phyloP scores from a whole-genome alignment of 306 rosid species.

The Cicer cuneatum region DNA sequence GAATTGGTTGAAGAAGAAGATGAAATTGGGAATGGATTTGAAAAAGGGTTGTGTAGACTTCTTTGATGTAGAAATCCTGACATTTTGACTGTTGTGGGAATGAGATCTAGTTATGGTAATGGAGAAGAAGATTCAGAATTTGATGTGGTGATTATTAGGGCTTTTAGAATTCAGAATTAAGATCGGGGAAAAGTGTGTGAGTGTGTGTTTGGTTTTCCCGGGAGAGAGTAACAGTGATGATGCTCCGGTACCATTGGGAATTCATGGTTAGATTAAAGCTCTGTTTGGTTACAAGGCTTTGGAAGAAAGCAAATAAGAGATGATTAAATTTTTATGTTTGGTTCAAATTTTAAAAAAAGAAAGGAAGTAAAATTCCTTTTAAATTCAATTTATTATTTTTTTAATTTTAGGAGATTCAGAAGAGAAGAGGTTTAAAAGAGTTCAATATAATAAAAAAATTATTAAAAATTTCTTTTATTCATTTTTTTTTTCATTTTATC shows the following conservation, averaged over 20 bases:
- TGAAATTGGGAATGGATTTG: slow-evolving; percentile 54
- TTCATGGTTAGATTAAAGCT: not conserved
- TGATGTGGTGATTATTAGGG: not conserved
- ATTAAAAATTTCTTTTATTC: too few relatives aligned
- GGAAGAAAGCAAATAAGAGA: too few relatives aligned
- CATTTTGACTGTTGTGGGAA: slow-evolving; percentile 45
- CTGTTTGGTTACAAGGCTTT: too few relatives aligned
- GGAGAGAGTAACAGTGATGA: not conserved
- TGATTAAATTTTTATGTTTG: too few relatives aligned
- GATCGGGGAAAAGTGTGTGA: not conserved
- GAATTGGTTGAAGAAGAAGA: slow-evolving; percentile 62
- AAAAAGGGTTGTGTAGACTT: slow-evolving; percentile 58
- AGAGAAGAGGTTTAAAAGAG: too few relatives aligned
- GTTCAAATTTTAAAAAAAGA: too few relatives aligned
- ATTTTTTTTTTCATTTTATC: too few relatives aligned
- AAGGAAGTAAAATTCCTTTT: too few relatives aligned
- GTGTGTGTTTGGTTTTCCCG: not conserved
- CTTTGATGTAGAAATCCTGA: slow-evolving; percentile 79
- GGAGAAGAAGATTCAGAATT: not conserved
- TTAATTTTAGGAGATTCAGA: too few relatives aligned
- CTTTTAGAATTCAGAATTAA: not conserved
- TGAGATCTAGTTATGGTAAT: not conserved
- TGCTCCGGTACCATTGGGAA: not conserved
- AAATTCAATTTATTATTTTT: too few relatives aligned
- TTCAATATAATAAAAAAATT: too few relatives aligned